Evolutionary conservation across 495 filamentous ascomycete genomes (phyloP), one percentile per base, ranked within the genome.

Genomic region (Trichoderma orchidacearum): DNA sequence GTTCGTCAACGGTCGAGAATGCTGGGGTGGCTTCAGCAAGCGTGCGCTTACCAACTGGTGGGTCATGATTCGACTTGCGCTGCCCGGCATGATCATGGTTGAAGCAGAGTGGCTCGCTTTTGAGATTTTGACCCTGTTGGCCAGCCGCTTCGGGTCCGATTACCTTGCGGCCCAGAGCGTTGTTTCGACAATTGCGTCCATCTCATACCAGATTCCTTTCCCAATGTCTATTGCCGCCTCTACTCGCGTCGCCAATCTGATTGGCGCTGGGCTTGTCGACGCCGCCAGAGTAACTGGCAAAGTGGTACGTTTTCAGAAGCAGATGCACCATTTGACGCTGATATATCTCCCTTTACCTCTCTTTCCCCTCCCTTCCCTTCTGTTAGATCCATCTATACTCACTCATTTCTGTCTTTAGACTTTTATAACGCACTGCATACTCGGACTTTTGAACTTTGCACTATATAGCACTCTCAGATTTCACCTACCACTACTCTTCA

Each of bases 151-250:
- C 31, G 66, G 65, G 56, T 67, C 70, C 18, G 73, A 71, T 9
- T 68, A 75, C 38, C 63, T 83, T 2, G 86, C 86, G 0, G 84
- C 86, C 0, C 85, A 90, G 59, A 81, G 81, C 11, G 75, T 88
- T 9, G 67, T 89, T 11, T 70, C 74, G 17, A 86, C 83, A 6
- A 70, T 86, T 29, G 71, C 76, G 1, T 72, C 74, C 58, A 75
- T 85, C 31, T 79, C 80, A 11, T 86, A 79, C 68, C 83, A 85
- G 61, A 81, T 85, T 28, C 83, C 82, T 5, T 85, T 85, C 68
- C 80, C 83, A 2, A 66, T 84, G 9, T 79, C 77, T 5, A 83
- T 86, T 50, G 80, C 82, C 4, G 74, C 79, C 45, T 81, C 77
- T 57, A 85, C 82, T 3, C 80, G 82, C 12, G 73, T 85, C 52